Base-by-base conservation (phyloP, 2,329 filamentous ascomycete genomes). In the Colletotrichum liriopes region DNA sequence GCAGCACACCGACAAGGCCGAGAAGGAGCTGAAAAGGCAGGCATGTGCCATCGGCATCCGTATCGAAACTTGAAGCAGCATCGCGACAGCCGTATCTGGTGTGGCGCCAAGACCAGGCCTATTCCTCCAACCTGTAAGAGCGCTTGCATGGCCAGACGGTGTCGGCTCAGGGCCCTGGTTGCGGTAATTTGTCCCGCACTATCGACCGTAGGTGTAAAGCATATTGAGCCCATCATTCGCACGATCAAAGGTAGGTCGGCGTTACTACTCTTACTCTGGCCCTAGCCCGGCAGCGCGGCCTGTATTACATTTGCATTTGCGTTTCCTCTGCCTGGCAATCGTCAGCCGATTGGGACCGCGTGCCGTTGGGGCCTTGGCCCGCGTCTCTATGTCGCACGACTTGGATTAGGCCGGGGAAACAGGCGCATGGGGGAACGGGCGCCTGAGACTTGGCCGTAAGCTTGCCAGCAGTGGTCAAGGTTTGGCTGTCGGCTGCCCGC, bases 131-230 rank as follows among this genome's bases (percentile, higher is more conserved):
- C 65, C 65, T 69, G 70, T 65, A 47, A 41, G 59, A 70, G 65
- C 59, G 69, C 65, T 45, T 64, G 43, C 59, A 69, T 26, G 29
- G 47, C 59, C 54, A 60, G 65, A 69, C 59, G 65, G 59, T 49
- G 65, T 69, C 69, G 69, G 69, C 59, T 69, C 59, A n/a, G 66
- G 55, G 52, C 18, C 39, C 70, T 72, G 45, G 65, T 72, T 72
- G 66, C 70, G 70, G 70, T 72, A 70, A 72, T 70, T 68, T 72
- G 66, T 60, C 65, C 65, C 66, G 70, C 70, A 60, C 70, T 60
- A 72, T 65, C 66, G 70, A 70, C 65, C 29, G 70, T 59, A 70
- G 59, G 47, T 37, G 43, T 60, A 55, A 70, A 72, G 52, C 66
- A 60, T 56, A 55, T 60, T 51, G 65, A 54, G 39, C 52, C 59